Percentiles rank a stretch among this genome's conserved stretches.
phyloP scores from a whole-genome alignment of 805 yeast genomes.

The Hanseniaspora lachancei region DNA sequence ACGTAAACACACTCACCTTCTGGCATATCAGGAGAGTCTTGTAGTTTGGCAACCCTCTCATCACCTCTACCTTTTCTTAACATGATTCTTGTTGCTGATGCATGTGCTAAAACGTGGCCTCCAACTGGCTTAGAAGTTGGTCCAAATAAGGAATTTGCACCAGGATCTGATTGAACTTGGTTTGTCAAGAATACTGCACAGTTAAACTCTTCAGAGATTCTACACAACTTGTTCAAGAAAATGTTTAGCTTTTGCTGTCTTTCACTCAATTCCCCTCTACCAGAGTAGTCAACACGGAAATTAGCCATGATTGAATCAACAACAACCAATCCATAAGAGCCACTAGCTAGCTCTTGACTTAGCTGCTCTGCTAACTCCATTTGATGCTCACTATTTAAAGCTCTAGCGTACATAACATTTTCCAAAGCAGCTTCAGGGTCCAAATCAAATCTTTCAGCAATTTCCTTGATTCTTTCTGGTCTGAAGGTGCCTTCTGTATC shows the following conservation, averaged over 20 bases:
- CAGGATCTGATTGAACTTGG: conserved; percentile 97
- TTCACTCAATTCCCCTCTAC: conserved; percentile 91
- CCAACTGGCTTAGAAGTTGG: conserved; percentile 99
- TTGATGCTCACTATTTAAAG: conserved; percentile 95
- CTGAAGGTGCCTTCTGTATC: conserved; percentile 97
- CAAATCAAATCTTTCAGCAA: conserved; percentile 82
- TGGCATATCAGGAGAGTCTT: conserved; percentile 92
- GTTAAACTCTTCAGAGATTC: conserved; percentile 94
- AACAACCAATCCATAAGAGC: conserved; percentile 74
- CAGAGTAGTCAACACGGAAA: conserved; percentile 86
- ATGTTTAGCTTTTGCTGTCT: conserved; percentile 89
- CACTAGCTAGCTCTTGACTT: conserved; percentile 90
- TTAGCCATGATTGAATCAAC: conserved; percentile 96
- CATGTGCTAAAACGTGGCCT: conserved; percentile 93
- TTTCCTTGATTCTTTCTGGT: conserved; percentile 76
- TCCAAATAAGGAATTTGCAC: conserved; percentile 48
- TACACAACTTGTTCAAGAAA: conserved; percentile 78
- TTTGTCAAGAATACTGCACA: conserved; percentile 91
- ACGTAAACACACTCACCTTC: conserved; percentile 93
- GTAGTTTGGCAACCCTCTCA: conserved; percentile 84
- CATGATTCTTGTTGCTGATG: conserved; percentile 84
- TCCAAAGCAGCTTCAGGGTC: conserved; percentile 86
- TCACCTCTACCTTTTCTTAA: conserved; percentile 86
- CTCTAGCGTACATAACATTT: conserved; percentile 94
- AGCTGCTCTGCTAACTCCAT: conserved; percentile 74